Conservation (phyloP, 2,329 filamentous ascomycete species). For the Pseudocercospora fuligena region DNA sequence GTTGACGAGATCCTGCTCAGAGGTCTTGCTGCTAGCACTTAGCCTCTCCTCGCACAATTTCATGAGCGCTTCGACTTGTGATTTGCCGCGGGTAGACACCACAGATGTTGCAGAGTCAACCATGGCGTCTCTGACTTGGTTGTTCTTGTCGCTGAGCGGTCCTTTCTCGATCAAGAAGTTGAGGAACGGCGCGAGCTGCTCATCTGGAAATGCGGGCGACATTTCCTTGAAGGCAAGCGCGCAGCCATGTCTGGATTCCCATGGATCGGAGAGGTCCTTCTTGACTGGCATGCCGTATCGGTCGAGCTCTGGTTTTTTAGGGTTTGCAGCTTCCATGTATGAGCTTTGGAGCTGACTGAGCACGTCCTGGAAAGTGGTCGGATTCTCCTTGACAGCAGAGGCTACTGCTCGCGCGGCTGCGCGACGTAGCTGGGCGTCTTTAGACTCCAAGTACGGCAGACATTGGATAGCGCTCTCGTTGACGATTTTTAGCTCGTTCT, state of each 20-base stretch:
- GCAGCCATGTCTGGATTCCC: conserved; percentile 89
- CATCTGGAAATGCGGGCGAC: conserved; percentile 68
- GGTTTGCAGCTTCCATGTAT: conserved; percentile 81
- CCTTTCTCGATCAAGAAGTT: conserved; percentile 84
- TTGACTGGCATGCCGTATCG: conserved; percentile 95
- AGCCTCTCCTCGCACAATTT: conserved; percentile 85
- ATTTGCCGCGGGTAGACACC: conserved; percentile 79
- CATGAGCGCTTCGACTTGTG: conserved; percentile 88
- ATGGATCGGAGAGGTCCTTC: conserved; percentile 83
- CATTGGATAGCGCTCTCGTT: conserved; percentile 65
- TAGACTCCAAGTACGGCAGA: conserved; percentile 77
- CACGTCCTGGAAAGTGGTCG: conserved; percentile 64
- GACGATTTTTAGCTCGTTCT: conserved; percentile 77
- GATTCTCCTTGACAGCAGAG: conserved; percentile 69
- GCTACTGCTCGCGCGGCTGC: conserved; percentile 83
- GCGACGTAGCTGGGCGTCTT: conserved; percentile 79
- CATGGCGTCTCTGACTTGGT: conserved; percentile 83
- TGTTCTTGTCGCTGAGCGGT: conserved; percentile 82
- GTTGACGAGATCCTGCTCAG: conserved; percentile 86
- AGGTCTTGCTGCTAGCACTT: conserved; percentile 80
- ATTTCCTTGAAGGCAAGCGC: conserved; percentile 86
- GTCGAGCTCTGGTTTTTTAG: conserved; percentile 81
- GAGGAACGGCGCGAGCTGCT: conserved; percentile 76
- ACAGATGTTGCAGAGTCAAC: conserved; percentile 83
- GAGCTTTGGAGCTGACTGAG: conserved; percentile 69